Evolutionary conservation across 495 filamentous ascomycete species (phyloP), one percentile per base, ranked within the genome.

Genomic region (Hypoxylon crocopeplum): DNA sequence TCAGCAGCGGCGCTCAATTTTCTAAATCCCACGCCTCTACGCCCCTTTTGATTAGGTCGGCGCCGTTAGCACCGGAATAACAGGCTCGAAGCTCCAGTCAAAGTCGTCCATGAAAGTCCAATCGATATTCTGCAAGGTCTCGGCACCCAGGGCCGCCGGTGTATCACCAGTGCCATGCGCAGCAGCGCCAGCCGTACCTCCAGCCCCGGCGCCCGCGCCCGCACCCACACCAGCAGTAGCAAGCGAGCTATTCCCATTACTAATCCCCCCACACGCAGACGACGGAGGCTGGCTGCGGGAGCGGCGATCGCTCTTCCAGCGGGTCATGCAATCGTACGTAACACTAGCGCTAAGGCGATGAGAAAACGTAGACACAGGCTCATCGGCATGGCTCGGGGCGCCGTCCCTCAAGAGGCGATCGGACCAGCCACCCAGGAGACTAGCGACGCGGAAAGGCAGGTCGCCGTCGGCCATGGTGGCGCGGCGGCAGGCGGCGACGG

Each of bases 51-150:
- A 11, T 55, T 34, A 59, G 8, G 46, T 56, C 49, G 62, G 50
- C 25, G 50, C 55, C 27, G 50, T 19, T 13, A 56, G 1, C 20
- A 59, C 61, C 29, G 54, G 61, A 15, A 59, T 58, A 17, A 47
- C 62, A 13, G 59, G 60, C 21, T 72, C 73, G 54, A 74, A 76
- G 40, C 60, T 74, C 76, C 75, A 78, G 34, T 77, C 75, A 34
- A 77, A 77, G 41, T 78, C 76, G 42, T 76, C 75, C 72, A 77
- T 72, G 32, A 78, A 77, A 15, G 70, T 71, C 74, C 74, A 78
- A 33, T 78, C 75, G 41, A 77, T 73, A 49, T 65, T 56, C 37
- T 66, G 68, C 38, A 75, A 59, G 2, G 72, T 55, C 44, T 74
- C 74, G 2, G 66, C 49, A 5, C 42, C 48, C 7, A 22, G n/a